phyloP scores from a whole-genome alignment of 2,329 filamentous ascomycete genomes.

The Catunica adiposa region DNA sequence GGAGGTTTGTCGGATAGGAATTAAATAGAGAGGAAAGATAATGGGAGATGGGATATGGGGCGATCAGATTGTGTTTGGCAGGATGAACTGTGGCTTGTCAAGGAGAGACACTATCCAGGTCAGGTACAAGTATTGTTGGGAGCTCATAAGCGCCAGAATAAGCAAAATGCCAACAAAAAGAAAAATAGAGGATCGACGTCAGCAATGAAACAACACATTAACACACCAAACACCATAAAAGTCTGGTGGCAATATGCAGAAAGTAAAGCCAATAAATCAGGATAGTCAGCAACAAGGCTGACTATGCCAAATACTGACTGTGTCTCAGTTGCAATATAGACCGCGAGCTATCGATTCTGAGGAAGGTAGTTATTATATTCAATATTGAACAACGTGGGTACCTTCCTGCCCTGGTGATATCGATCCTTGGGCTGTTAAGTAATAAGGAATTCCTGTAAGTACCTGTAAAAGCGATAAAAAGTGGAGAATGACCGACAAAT shows the following conservation, averaged over 20 bases:
- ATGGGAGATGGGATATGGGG: background rate
- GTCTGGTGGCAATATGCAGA: background rate
- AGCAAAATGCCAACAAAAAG: background rate
- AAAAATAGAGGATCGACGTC: background rate
- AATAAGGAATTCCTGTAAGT: background rate
- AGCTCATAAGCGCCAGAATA: background rate
- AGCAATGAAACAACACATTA: background rate
- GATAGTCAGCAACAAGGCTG: background rate
- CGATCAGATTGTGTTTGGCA: background rate
- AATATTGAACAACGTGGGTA: background rate
- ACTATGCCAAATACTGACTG: too few species aligned
- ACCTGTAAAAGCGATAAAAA: background rate
- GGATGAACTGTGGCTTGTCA: too few species aligned
- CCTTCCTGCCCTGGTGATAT: background rate
- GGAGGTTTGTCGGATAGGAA: background rate
- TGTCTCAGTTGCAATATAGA: background rate
- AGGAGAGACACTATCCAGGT: background rate
- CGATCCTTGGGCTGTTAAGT: background rate
- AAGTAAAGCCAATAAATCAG: background rate
- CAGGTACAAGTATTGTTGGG: constrained; percentile 1
- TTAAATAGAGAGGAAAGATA: background rate
- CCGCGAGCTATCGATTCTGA: too few species aligned
- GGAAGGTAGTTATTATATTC: background rate
- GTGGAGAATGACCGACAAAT: background rate
- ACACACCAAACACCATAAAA: background rate